These are phyloP conservation scores for Coffea eugenioides DNA, from an alignment of 257 asterid genomes.

Conservation along the genomic window DNA sequence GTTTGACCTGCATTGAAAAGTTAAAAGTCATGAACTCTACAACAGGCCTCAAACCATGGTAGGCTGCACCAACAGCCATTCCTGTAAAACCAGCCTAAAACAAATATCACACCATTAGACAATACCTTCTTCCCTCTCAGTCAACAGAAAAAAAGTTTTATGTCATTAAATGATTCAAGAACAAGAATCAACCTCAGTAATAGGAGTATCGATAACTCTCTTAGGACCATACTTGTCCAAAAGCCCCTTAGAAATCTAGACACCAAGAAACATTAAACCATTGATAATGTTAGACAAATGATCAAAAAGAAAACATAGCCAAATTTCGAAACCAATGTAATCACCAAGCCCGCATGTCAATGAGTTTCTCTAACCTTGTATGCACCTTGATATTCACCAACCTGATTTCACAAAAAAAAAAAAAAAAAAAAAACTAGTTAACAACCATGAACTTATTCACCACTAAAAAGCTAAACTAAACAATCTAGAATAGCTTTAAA, in stretches of 20 bases:
- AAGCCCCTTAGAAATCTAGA: slow-evolving; percentile 83
- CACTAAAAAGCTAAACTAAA: background rate
- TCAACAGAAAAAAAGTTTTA: background rate
- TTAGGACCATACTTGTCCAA: slow-evolving; percentile 89
- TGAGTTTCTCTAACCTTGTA: slow-evolving; percentile 63
- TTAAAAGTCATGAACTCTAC: slow-evolving; percentile 94
- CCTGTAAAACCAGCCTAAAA: slow-evolving; percentile 93
- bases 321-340: background rate
- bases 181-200: slow-evolving; percentile 74
- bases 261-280: slow-evolving; percentile 13
- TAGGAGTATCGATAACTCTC: slow-evolving; percentile 89
- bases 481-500: background rate
- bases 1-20: slow-evolving; percentile 92
- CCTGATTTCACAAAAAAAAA: slow-evolving; percentile 37
- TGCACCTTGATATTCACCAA: slow-evolving; percentile 98
- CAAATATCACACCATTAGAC: slow-evolving; percentile 14
- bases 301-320: background rate
- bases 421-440: background rate
- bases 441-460: background rate
- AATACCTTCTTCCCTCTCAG: background rate
- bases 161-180: slow-evolving; percentile 5
- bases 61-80: slow-evolving; percentile 96
- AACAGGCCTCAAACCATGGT: slow-evolving; percentile 83
- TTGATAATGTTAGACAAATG: slow-evolving; percentile 3
- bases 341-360: slow-evolving; percentile 10